A percentile compares a stretch with the other conserved stretches of the same genome.
These are phyloP conservation scores for Rhizopus sp. DNA, from an alignment of 371 early-diverging fungal genomes.

Conservation along the genomic window DNA sequence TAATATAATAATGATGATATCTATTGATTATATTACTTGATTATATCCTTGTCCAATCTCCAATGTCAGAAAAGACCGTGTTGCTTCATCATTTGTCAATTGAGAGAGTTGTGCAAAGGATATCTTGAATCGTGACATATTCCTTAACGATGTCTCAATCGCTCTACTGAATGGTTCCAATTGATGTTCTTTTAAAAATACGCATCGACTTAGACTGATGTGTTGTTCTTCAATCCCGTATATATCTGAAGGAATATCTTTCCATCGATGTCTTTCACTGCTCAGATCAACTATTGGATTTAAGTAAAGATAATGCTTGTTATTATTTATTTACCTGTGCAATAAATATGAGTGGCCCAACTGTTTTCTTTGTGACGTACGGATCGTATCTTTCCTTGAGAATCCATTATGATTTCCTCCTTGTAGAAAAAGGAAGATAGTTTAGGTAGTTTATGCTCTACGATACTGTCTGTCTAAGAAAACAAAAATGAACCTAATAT, in stretches of 20 bases:
- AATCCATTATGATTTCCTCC: conserved; percentile 9
- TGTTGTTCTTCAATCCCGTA: conserved; percentile 23
- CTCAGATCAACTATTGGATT: neutral
- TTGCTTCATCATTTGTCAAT: conserved; percentile 45
- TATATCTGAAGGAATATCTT: neutral
- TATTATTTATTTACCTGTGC: conserved; percentile 28
- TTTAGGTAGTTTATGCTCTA: conserved; percentile 4
- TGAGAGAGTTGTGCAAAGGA: conserved; percentile 42
- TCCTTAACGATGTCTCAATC: conserved; percentile 6
- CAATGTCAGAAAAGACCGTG: conserved; percentile 43
- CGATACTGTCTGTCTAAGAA: too few species aligned
- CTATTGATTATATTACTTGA: conserved; percentile 24
- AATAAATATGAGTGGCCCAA: conserved; percentile 50
- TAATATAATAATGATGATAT: neutral
- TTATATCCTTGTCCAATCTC: conserved; percentile 50
- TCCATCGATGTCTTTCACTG: neutral
- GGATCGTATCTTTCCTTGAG: conserved; percentile 26
- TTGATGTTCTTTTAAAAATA: conserved; percentile 42
- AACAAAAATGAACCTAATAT: neutral
- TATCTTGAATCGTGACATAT: conserved; percentile 18
- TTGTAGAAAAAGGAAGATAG: conserved; percentile 4
- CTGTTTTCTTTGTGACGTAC: conserved; percentile 32
- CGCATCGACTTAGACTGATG: conserved; percentile 38
- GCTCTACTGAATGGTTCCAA: conserved; percentile 25
- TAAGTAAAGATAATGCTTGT: too few species aligned